Conservation (phyloP, 176 grass and related monocot species). For the Juncus inflexus region DNA sequence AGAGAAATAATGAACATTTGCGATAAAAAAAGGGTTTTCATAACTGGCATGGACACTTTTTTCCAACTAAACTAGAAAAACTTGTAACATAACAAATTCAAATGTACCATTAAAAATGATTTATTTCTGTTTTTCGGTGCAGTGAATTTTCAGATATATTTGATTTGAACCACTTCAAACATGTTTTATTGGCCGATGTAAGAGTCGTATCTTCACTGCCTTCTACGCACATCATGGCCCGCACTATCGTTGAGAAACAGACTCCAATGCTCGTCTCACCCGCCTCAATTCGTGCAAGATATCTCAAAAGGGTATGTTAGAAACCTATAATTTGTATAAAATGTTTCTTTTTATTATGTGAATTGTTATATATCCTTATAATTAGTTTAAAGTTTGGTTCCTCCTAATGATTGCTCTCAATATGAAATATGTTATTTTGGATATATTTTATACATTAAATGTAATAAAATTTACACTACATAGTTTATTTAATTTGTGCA, state of each 20-base stretch:
- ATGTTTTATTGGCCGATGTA: slow-evolving; percentile 33
- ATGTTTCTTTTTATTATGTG: not conserved
- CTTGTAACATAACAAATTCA: too few species aligned
- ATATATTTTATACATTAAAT: too few species aligned
- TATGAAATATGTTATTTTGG: too few species aligned
- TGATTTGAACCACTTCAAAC: slow-evolving; percentile 46
- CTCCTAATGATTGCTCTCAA: not conserved
- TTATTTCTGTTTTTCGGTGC: not conserved
- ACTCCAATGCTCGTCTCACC: slow-evolving; percentile 36
- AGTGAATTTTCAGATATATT: slow-evolving; percentile 54
- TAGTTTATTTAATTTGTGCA: slow-evolving; percentile 12
- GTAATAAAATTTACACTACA: not conserved
- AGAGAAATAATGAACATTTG: too few species aligned
- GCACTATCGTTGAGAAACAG: slow-evolving; percentile 32
- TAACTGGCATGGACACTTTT: too few species aligned
- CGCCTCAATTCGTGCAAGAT: slow-evolving; percentile 32
- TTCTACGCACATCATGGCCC: slow-evolving; percentile 45
- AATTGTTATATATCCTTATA: not conserved
- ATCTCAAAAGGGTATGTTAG: slow-evolving; percentile 34
- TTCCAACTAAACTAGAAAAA: too few species aligned
- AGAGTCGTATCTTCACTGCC: slow-evolving; percentile 43
- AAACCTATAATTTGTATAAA: too few species aligned
- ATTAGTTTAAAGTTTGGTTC: not conserved
- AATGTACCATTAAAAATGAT: not conserved
- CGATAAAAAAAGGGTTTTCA: too few species aligned